Evolutionary conservation across 164 flowering plant genomes (phyloP).

Genomic region (Kalanchoe fedtschenkoi): DNA sequence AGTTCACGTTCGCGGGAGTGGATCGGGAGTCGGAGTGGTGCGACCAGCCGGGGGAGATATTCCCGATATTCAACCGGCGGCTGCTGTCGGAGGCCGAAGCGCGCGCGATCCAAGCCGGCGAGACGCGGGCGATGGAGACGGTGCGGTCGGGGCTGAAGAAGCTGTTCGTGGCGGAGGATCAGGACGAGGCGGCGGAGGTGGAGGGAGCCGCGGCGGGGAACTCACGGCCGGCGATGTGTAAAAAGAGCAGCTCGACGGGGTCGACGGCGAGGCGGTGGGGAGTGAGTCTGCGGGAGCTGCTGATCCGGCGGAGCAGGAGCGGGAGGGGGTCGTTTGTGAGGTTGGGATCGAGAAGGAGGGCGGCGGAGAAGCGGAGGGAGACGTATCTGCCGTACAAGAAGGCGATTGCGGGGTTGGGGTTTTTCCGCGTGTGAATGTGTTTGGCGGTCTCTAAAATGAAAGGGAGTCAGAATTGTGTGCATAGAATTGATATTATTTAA

Average conservation of each 20-base stretch:
- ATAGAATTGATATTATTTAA: background rate
- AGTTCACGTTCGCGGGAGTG: slow-evolving; percentile 1
- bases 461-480: no score
- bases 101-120: background rate
- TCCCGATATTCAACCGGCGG: background rate
- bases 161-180: background rate
- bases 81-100: background rate
- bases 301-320: background rate
- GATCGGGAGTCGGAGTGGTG: background rate
- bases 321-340: background rate
- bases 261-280: background rate
- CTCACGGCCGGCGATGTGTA: background rate
- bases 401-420: background rate
- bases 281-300: background rate
- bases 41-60: background rate
- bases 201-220: background rate
- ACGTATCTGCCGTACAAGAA: background rate
- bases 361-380: background rate
- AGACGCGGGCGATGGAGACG: background rate
- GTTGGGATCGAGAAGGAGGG: background rate
- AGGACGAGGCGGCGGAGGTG: background rate
- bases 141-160: background rate
- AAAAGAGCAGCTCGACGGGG: background rate
- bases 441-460: no score
- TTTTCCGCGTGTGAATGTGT: background rate